Base-by-base conservation (phyloP, 345 rosid species). In the Lumnitzera littorea region DNA sequence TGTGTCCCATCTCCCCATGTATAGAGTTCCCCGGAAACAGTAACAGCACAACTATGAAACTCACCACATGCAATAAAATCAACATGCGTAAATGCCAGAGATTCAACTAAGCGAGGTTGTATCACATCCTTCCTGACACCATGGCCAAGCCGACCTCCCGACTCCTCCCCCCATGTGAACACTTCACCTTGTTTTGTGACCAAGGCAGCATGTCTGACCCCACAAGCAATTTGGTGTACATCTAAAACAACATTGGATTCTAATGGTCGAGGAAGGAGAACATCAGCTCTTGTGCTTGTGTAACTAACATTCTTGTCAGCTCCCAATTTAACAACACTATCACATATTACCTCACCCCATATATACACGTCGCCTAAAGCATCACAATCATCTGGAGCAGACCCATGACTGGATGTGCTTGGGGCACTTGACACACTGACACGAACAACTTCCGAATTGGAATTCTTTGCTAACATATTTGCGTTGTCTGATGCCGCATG, bases 1-100 rank as follows among this genome's bases (percentile, higher is more conserved):
- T 87, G 88, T 1, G 81, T 85, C 53, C 97, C 98, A 72, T 92
- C 96, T 43, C 98, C 98, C 97, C 96, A 89, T n/a, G 97, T 87
- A 63, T 84, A 92, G 58, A 92, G 72, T 69, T 92, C 98, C 58
- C 98, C 98, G 14, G 90, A 76, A 86, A 81, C 82, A 57, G 96
- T 84, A 64, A 92, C 86, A 62, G 97, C 97, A 63, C 98, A 92
- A 13, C 85, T 84, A 71, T 92, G 98, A 71, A 87, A 92, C 78
- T 92, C 98, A 58, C 98, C 95, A 71, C 98, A 92, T 15, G 98
- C 82, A 67, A 92, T 91, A 72, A 84, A 84, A 68, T 90, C 88
- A 69, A 92, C 76, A 70, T 54, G 78, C 24, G 79, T 67, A 71
- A 65, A 67, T 25, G 88, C 76, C 70, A 92, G 76, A 62, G 94